phyloP scores from a whole-genome alignment of 202 grass and related monocot species.

The Thinopyrum obtusiflorum region DNA sequence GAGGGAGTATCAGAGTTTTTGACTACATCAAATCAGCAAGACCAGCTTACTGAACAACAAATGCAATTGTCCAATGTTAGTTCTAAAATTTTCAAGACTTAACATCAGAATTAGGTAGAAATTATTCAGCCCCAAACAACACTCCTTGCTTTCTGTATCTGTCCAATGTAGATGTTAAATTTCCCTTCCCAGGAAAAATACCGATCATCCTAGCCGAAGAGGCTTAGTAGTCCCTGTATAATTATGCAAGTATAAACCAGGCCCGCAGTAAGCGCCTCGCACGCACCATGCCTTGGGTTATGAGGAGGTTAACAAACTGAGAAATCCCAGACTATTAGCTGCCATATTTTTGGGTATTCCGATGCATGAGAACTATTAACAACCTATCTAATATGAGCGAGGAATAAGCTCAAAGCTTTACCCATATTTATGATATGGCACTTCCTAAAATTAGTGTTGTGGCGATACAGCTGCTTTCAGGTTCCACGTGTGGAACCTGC shows the following conservation, averaged over 20 bases:
- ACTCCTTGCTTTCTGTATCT: neutral
- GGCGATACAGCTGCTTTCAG: neutral
- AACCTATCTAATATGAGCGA: neutral
- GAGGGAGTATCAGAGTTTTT: neutral
- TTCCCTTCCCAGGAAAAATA: neutral
- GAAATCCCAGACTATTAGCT: neutral
- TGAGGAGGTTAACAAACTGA: neutral
- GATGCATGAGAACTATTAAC: conserved; percentile 12
- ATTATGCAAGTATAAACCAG: neutral
- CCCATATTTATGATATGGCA: neutral
- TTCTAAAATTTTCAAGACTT: neutral
- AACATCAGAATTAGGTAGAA: neutral
- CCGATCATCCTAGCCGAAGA: neutral
- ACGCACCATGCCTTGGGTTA: neutral
- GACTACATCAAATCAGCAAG: neutral
- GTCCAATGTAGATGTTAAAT: neutral
- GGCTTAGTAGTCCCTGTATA: neutral
- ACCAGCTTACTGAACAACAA: neutral
- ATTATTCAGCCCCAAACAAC: neutral
- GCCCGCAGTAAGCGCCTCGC: neutral
- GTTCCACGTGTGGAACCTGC: neutral
- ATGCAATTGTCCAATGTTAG: neutral
- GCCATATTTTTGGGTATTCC: neutral
- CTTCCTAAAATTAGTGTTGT: neutral
- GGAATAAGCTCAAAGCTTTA: neutral